Conservation (phyloP, 2,329 filamentous ascomycete species). For the Tolypocladium cylindrosporum region DNA sequence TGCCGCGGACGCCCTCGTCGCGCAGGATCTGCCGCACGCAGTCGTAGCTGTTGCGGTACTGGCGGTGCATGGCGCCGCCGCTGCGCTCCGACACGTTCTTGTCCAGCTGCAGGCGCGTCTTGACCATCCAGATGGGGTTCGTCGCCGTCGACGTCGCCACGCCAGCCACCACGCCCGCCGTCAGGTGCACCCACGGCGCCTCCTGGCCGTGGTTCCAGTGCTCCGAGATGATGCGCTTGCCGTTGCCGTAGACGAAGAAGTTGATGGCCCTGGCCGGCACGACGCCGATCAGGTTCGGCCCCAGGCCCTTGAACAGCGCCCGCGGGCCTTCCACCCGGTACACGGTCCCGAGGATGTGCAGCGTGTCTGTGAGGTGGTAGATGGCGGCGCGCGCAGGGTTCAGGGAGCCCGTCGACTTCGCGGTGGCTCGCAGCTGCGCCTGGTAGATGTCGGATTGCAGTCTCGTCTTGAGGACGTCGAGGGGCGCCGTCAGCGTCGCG, state of each 20-base stretch:
- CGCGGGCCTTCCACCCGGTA: conserved; percentile 74
- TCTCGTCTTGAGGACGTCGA: conserved; percentile 89
- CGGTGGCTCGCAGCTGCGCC: conserved; percentile 58
- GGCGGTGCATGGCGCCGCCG: conserved; percentile 44
- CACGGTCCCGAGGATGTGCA: conserved; percentile 75
- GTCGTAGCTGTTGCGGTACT: conserved; percentile 81
- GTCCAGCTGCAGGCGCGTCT: conserved; percentile 86
- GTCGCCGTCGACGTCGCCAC: conserved; percentile 83
- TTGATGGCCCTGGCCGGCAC: conserved; percentile 86
- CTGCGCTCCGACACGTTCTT: conserved; percentile 63
- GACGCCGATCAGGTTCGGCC: conserved; percentile 81
- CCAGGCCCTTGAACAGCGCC: conserved; percentile 86
- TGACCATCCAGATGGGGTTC: conserved; percentile 94
- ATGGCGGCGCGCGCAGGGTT: conserved; percentile 55
- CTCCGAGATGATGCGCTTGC: conserved; percentile 71
- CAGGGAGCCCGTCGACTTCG: conserved; percentile 37
- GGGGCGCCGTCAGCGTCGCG: conserved; percentile 82
- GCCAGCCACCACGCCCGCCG: conserved; percentile 67
- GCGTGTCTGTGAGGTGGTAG: conserved; percentile 74
- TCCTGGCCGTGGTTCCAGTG: conserved; percentile 62
- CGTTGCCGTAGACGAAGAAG: conserved; percentile 89
- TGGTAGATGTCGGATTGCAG: conserved; percentile 95
- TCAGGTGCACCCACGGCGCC: conserved; percentile 66
- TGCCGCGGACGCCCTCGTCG: conserved; percentile 67
- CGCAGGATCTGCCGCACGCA: conserved; percentile 75